These are phyloP conservation scores for Sextonia rubra DNA, from an alignment of 164 flowering plant species.

Conservation along the genomic window DNA sequence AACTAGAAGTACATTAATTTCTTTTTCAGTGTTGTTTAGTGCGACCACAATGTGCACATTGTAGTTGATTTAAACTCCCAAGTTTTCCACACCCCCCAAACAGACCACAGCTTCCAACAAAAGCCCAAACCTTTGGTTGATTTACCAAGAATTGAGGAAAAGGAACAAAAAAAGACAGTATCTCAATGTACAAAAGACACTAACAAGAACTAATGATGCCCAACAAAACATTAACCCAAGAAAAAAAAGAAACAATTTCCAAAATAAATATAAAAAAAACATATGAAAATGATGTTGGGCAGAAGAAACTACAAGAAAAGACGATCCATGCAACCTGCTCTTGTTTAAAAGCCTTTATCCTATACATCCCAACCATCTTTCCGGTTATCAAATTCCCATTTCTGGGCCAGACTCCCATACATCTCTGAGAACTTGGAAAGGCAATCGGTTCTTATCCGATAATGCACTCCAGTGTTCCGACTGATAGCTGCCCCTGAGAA, in stretches of 20 bases:
- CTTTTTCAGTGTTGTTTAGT: too few relatives aligned
- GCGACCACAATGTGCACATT: too few relatives aligned
- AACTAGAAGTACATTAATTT: too few relatives aligned
- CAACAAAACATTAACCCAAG: not conserved
- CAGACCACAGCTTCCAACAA: too few relatives aligned
- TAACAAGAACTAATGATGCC: not conserved
- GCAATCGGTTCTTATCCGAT: constrained; percentile 61
- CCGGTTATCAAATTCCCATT: constrained; percentile 54
- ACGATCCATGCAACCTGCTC: not conserved
- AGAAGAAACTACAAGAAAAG: not conserved
- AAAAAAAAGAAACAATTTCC: not conserved
- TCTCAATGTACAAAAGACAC: not conserved
- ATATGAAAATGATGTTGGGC: not conserved
- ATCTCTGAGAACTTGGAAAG: constrained; percentile 56
- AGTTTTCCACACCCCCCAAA: too few relatives aligned
- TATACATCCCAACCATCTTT: constrained; percentile 89
- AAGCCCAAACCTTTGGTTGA: too few relatives aligned
- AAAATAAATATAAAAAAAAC: too few relatives aligned
- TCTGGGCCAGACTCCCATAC: constrained; percentile 64
- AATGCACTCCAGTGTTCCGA: constrained; percentile 68
- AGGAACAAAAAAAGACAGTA: not conserved
- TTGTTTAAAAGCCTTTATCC: constrained; percentile 7
- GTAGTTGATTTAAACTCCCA: too few relatives aligned
- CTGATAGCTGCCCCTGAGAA: constrained; percentile 84
- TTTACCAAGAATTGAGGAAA: too few relatives aligned